Evolutionary conservation across 2,329 filamentous ascomycete species (phyloP).

Genomic region (Ilyonectria destructans): DNA sequence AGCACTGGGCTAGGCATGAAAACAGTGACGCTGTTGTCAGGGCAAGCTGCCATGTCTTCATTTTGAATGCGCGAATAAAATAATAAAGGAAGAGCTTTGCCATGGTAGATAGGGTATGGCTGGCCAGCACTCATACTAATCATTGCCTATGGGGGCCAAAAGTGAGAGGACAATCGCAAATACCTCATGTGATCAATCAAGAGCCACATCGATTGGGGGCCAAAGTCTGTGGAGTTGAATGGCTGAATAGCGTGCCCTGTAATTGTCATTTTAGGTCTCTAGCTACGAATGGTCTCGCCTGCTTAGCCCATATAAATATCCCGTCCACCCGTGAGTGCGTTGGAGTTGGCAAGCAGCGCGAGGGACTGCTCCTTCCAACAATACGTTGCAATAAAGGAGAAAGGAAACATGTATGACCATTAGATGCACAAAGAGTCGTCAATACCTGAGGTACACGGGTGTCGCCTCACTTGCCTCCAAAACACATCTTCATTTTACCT

Average conservation of each 20-base stretch:
- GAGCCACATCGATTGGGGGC: background rate
- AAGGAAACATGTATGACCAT: background rate
- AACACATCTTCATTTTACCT: conserved; percentile 5
- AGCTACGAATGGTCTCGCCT: background rate
- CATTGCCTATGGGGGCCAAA: background rate
- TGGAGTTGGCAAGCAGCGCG: too few relatives aligned
- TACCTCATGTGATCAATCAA: background rate
- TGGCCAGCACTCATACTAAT: background rate
- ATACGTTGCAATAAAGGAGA: background rate
- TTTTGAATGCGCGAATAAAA: background rate
- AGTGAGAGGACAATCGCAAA: background rate
- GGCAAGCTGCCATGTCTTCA: background rate
- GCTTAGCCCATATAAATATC: background rate
- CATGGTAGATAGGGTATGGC: background rate
- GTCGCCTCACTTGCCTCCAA: conserved; percentile 4
- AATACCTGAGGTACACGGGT: background rate
- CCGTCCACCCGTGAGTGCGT: background rate
- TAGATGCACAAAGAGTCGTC: background rate
- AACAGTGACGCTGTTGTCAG: background rate
- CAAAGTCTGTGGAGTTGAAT: background rate
- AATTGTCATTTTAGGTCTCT: background rate
- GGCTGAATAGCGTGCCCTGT: too few relatives aligned
- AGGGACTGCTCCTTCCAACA: background rate
- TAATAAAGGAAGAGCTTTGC: background rate
- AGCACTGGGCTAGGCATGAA: background rate